Evolutionary conservation across 352 stramenopile genomes (phyloP).

Genomic region (Globisporangium paddicum): DNA sequence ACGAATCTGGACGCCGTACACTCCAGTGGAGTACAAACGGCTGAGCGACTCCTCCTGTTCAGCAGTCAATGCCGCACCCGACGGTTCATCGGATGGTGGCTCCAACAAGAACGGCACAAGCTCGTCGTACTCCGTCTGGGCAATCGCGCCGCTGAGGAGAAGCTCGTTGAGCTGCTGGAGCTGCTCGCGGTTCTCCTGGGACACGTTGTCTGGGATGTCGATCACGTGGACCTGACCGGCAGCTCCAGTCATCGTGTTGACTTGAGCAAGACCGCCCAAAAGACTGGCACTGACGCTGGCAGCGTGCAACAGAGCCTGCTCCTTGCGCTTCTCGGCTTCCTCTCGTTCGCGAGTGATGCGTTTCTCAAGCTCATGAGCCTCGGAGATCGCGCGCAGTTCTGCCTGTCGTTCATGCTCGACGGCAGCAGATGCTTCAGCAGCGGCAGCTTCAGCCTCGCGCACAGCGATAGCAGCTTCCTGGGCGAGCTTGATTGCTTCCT

Average conservation of each 20-base stretch:
- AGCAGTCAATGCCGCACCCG: slow-evolving; percentile 61
- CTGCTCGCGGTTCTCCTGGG: slow-evolving; percentile 84
- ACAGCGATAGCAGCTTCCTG: slow-evolving; percentile 54
- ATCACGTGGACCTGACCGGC: slow-evolving; percentile 76
- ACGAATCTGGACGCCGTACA: slow-evolving; percentile 85
- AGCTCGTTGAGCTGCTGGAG: slow-evolving; percentile 83
- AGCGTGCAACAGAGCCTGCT: slow-evolving; percentile 56
- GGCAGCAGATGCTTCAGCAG: slow-evolving; percentile 67
- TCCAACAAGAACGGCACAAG: slow-evolving; percentile 85
- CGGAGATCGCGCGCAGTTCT: slow-evolving; percentile 73
- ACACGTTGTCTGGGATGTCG: slow-evolving; percentile 77
- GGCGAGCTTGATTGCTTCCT: slow-evolving; percentile 51
- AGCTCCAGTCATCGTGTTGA: slow-evolving; percentile 67
- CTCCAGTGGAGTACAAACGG: slow-evolving; percentile 65
- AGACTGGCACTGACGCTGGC: slow-evolving; percentile 75
- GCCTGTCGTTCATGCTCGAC: slow-evolving; percentile 80
- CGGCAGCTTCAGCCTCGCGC: slow-evolving; percentile 55
- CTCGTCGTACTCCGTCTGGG: slow-evolving; percentile 83
- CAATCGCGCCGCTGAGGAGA: slow-evolving; percentile 75
- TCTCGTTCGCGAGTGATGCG: slow-evolving; percentile 53
- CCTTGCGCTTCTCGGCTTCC: slow-evolving; percentile 52
- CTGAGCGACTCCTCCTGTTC: slow-evolving; percentile 83
- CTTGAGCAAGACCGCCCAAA: slow-evolving; percentile 68
- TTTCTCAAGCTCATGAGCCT: slow-evolving; percentile 58
- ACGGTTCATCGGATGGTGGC: slow-evolving; percentile 45